Percentiles rank a stretch among this genome's conserved stretches.
phyloP scores from a whole-genome alignment of 2,329 filamentous ascomycete species.

The Penicillium sp. region DNA sequence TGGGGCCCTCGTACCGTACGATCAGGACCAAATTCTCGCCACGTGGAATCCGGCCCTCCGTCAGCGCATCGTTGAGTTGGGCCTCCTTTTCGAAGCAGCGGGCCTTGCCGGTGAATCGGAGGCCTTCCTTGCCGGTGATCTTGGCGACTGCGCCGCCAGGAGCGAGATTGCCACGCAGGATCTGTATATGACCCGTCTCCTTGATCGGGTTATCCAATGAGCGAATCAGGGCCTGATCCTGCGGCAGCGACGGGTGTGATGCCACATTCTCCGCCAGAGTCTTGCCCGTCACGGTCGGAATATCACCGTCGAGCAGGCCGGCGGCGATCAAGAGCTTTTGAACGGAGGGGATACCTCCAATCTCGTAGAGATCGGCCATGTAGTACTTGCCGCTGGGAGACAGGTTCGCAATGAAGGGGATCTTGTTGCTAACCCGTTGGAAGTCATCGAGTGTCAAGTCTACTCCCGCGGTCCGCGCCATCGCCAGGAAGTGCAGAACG shows the following conservation, averaged over 20 bases:
- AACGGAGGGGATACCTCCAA: slow-evolving; percentile 81
- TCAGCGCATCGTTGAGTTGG: slow-evolving; percentile 72
- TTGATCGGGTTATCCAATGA: slow-evolving; percentile 83
- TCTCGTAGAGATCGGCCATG: slow-evolving; percentile 83
- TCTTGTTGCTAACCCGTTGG: slow-evolving; percentile 75
- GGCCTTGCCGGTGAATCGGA: slow-evolving; percentile 75
- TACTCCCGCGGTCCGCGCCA: slow-evolving; percentile 81
- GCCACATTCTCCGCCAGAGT: slow-evolving; percentile 79
- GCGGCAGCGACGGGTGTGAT: slow-evolving; percentile 71
- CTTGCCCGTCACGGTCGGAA: slow-evolving; percentile 79
- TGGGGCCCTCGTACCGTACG: slow-evolving; percentile 90
- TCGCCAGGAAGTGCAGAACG: slow-evolving; percentile 83
- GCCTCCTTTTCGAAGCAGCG: slow-evolving; percentile 85
- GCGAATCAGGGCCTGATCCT: slow-evolving; percentile 79
- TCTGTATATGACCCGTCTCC: slow-evolving; percentile 78
- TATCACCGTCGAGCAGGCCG: slow-evolving; percentile 70
- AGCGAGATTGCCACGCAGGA: slow-evolving; percentile 82
- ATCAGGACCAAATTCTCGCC: slow-evolving; percentile 83
- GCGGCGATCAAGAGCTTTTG: slow-evolving; percentile 80
- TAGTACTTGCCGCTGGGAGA: slow-evolving; percentile 80
- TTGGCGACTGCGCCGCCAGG: slow-evolving; percentile 90
- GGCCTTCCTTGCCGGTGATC: slow-evolving; percentile 92
- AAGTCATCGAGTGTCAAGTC: slow-evolving; percentile 77
- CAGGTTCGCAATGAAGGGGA: slow-evolving; percentile 82
- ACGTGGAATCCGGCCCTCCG: slow-evolving; percentile 65